Evolutionary conservation across 2,329 filamentous ascomycete genomes (phyloP), one percentile per base, ranked within the genome.

Genomic region (Phyllachora maydis): DNA sequence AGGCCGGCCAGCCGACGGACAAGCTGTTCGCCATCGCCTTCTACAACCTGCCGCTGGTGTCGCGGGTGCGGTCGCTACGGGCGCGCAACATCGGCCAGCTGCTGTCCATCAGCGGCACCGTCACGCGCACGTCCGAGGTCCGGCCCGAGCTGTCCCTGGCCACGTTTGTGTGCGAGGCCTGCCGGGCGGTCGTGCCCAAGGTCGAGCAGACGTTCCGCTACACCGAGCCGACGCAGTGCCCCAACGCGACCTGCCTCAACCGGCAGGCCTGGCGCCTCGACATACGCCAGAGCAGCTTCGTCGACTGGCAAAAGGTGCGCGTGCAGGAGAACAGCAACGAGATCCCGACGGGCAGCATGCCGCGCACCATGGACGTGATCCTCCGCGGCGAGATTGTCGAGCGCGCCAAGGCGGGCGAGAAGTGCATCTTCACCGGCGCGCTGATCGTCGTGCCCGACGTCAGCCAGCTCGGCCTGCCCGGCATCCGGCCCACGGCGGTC

Each of bases 261-360:
- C 81, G 79, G 11, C 72, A 77, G 16, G 79, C 79, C 8, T 93
- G 77, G 32, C 74, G 79, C 20, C 91, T 81, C 38, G 81, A 93
- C 7, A 95, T 95, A 42, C 85, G 88, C 4, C 81, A 83, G 34
- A 77, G 92, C 45, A 88, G 75, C 23, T 98, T 93, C 50, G 66
- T 85, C 41, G 88, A 98, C 45, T 88, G 98, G 43, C 88, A 98
- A 47, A 92, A 79, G 10, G 81, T 98, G 29, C 93, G 85, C 0
- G 93, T 98, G 34, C 88, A 98, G 50, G 88, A 98, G 54, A 98
- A 98, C 88, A 88, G 88, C 1, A 88, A 98, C 49, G 64, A 85
- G 36, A 88, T 88, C 2, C 88, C 88, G 25, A 85, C 88, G 28
- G 88, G 88, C 25, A 88, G 95, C 54, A 63, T 98, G 32, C 88